Base-by-base conservation (phyloP, 176 grass and related monocot genomes). In the Melocanna baccifera region DNA sequence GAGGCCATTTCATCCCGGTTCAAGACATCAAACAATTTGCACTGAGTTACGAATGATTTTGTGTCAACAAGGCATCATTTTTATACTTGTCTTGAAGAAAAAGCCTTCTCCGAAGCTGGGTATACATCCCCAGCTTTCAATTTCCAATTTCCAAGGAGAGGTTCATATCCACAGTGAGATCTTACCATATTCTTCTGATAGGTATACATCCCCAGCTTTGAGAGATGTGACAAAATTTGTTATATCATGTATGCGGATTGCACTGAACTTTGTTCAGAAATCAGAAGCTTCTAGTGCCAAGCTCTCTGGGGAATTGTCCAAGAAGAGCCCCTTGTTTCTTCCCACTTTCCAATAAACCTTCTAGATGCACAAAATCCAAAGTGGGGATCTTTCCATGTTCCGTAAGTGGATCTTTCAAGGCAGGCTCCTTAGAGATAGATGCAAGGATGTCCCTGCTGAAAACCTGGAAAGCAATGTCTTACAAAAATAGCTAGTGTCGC, bases 311-410 rank as follows among this genome's bases (percentile, higher is more conserved):
- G 48, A 39, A 69, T 69, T 59, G 8, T 81, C 76, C 82, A 81
- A 89, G 87, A 81, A 62, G 40, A 70, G 71, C 61, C 77, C 71
- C 64, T 45, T 86, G 30, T 76, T 84, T 76, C 41, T 41, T 69
- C 45, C 32, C 9, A 32, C n/a, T 76, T 76, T 41, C 62, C 26
- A 51, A 74, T 76, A 69, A 29, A 68, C 53, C 59, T 76, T 86
- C 43, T 62, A 70, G 83, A 28, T 45, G 71, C 53, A 69, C 32
- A 81, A 55, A 76, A 53, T 85, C 63, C 77, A 47, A 48, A 76
- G 12, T 69, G 40, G 51, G 4, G 10, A 9, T 85, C 76, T 42
- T 72, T 69, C 61, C 30, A 80, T 69, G 37, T 89, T 81, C 32
- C 65, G 32, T 73, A 68, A 68, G 76, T 67, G 76, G 41, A 81